Percentiles rank a stretch among this genome's conserved stretches.
Evolutionary conservation across 2,329 filamentous ascomycete species (phyloP).

Genomic region (Pseudogymnoascus sp.): DNA sequence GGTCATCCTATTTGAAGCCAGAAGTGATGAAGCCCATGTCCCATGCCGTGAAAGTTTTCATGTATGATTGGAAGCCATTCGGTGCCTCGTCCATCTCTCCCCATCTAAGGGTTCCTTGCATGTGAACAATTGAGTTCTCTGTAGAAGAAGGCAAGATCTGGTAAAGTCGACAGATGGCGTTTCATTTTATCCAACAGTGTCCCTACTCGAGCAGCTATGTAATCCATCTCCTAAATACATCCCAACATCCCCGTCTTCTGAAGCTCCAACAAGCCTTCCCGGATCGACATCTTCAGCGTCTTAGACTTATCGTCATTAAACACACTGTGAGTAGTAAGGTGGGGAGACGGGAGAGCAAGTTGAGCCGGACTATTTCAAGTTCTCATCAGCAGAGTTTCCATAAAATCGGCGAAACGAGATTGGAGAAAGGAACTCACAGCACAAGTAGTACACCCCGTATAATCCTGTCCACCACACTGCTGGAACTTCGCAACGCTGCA

Average conservation of each 20-base stretch:
- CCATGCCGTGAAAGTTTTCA: too few species aligned
- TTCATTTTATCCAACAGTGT: neutral
- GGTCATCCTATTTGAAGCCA: too few species aligned
- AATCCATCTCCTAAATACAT: neutral
- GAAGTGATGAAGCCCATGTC: too few species aligned
- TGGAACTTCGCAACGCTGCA: constrained; percentile 14
- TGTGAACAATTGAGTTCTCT: too few species aligned
- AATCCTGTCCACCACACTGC: constrained; percentile 15
- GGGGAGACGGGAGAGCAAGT: constrained; percentile 13
- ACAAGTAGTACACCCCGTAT: constrained; percentile 14
- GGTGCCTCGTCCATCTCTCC: too few species aligned
- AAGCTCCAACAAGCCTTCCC: neutral
- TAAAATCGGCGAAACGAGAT: neutral
- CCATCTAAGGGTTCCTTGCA: too few species aligned
- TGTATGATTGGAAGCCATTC: too few species aligned
- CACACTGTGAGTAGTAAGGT: constrained; percentile 13
- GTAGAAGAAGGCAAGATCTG: neutral
- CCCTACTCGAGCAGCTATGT: neutral
- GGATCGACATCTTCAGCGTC: neutral
- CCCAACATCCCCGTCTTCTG: neutral
- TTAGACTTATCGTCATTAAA: neutral
- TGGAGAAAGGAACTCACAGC: neutral
- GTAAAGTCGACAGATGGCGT: neutral
- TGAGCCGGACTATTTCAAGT: neutral
- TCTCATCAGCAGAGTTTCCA: neutral